Conservation (phyloP, 108 stramenopile genomes). For the Cyclotella sp. region DNA sequence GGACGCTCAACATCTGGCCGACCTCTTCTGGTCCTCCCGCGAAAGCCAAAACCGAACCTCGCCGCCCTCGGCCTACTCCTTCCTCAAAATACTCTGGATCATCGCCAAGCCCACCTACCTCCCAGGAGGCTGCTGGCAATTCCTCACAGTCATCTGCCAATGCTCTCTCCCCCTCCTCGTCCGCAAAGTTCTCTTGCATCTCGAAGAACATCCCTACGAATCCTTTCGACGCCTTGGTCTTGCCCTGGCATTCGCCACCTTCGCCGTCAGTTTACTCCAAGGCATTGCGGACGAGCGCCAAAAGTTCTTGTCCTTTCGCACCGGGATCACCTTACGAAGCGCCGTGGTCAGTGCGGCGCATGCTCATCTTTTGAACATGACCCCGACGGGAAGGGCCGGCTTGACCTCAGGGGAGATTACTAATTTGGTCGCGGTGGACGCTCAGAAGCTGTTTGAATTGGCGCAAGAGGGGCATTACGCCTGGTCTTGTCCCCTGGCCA, state of each 20-base stretch:
- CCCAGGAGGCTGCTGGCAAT: constrained; percentile 32
- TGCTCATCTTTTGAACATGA: constrained; percentile 57
- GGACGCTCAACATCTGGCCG: constrained; percentile 34
- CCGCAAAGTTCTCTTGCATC: constrained; percentile 22
- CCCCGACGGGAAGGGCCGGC: constrained; percentile 58
- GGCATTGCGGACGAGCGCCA: constrained; percentile 73
- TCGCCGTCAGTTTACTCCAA: constrained; percentile 55
- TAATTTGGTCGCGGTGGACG: constrained; percentile 82
- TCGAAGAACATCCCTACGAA: constrained; percentile 26
- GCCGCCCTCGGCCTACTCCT: constrained; percentile 17
- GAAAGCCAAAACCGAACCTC: background rate
- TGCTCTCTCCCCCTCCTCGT: constrained; percentile 40
- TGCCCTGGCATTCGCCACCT: constrained; percentile 53
- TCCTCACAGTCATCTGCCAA: constrained; percentile 38
- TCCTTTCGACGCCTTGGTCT: constrained; percentile 41
- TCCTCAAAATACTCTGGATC: constrained; percentile 56
- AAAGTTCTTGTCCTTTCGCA: constrained; percentile 68
- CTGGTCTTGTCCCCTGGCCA: constrained; percentile 85
- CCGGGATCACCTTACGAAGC: constrained; percentile 64
- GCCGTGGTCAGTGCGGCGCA: constrained; percentile 67
- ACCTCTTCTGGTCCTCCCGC: constrained; percentile 24
- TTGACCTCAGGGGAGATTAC: constrained; percentile 76
- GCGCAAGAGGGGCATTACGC: constrained; percentile 76
- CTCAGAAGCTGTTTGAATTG: constrained; percentile 86
- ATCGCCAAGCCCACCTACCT: constrained; percentile 49